Evolutionary conservation across 2,329 filamentous ascomycete genomes (phyloP).

Genomic region (Epichloe scottii): DNA sequence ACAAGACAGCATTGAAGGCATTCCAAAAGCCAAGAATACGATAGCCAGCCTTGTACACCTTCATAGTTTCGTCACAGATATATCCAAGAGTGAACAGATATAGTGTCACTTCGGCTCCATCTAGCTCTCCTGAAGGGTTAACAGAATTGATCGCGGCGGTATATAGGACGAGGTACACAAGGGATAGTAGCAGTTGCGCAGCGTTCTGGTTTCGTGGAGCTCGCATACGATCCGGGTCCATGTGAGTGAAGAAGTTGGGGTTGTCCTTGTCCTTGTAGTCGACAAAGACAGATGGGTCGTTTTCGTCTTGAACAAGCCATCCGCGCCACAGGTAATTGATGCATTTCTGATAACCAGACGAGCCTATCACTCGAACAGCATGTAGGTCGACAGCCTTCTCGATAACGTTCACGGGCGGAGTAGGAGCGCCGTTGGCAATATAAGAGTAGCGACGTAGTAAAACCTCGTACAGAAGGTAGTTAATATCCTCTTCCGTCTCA

Average conservation of each 20-base stretch:
- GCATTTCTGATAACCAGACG: constrained; percentile 91
- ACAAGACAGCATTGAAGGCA: constrained; percentile 78
- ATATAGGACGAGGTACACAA: constrained; percentile 75
- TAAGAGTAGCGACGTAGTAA: constrained; percentile 84
- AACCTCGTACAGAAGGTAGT: constrained; percentile 67
- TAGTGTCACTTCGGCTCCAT: constrained; percentile 69
- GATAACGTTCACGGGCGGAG: constrained; percentile 71
- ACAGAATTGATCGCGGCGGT: constrained; percentile 90
- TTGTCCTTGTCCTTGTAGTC: constrained; percentile 77
- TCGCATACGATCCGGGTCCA: constrained; percentile 90
- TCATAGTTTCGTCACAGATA: constrained; percentile 73
- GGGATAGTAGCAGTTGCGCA: constrained; percentile 71
- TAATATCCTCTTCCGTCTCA: constrained; percentile 66
- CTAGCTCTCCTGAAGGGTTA: constrained; percentile 72
- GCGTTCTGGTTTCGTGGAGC: constrained; percentile 87
- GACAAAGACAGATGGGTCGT: constrained; percentile 80
- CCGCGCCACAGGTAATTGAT: constrained; percentile 87
- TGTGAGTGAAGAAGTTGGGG: constrained; percentile 63
- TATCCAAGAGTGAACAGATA: constrained; percentile 90
- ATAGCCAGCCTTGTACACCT: constrained; percentile 88
- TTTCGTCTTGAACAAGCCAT: constrained; percentile 92
- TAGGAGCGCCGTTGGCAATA: constrained; percentile 56
- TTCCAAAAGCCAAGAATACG: constrained; percentile 96
- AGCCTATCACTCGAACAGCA: constrained; percentile 76
- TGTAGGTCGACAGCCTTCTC: constrained; percentile 92